Base-by-base conservation (phyloP, 2,329 filamentous ascomycete species). In the Fusarium sp. region DNA sequence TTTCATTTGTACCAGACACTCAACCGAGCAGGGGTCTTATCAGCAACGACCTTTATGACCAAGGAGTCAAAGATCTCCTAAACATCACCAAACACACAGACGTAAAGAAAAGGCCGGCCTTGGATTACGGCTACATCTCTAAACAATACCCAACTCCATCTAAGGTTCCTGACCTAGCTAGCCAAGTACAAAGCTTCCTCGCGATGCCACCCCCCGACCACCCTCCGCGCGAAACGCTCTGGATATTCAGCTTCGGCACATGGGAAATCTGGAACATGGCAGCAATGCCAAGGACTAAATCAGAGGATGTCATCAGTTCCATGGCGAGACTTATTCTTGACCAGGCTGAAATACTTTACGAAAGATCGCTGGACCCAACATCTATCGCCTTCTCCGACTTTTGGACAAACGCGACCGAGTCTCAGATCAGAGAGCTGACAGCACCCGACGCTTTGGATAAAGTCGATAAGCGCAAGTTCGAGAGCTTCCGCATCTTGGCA, bases 181-280 rank as follows among this genome's bases (percentile, higher is more conserved):
- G 76, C 5, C 85, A 88, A 66, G 73, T 88, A 4, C 71, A 79
- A 31, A 62, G 69, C 3, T 88, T 87, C 52, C 79, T 88, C n/a
- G 72, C 78, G 9, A 78, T 76, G 41, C 76, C 81, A 4, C 74
- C 73, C 21, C 77, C 80, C 1, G 64, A 67, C 4, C 60, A 65
- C 1, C 60, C 79, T 0, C 80, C 83, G 8, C 77, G 77, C n/a
- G 83, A 86, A 62, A 87, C 85, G 0, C 69, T 87, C 16, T 87
- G 83, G 83, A 76, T 87, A 16, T 84, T 88, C 55, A 83, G 79
- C 12, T 81, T 86, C 55, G 85, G 85, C n/a, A 82, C 82, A 29
- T 87, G 85, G 85, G 85, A 88, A 58, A 75, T 86, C 49, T 88
- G 84, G 84, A 82, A 83, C 13, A 74, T 87, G 20, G 81, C 85